These are phyloP conservation scores for Neohortaea acidophila DNA, from an alignment of 495 filamentous ascomycete genomes.

Conservation along the genomic window DNA sequence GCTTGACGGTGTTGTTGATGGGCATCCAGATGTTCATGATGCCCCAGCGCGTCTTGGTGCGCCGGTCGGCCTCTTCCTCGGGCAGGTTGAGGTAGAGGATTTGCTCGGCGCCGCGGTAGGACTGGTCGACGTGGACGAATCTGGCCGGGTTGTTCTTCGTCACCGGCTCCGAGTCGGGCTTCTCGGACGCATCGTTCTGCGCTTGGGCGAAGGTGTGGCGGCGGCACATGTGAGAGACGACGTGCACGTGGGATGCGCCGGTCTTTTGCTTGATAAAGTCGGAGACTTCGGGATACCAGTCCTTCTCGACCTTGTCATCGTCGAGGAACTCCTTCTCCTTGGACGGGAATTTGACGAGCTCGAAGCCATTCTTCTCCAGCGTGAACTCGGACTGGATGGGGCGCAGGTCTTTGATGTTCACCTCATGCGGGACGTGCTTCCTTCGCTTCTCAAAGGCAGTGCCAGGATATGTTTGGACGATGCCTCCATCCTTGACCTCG, in stretches of 20 bases:
- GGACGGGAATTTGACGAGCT: neutral
- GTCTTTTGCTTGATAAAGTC: slow-evolving; percentile 6
- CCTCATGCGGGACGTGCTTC: neutral
- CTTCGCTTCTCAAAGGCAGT: slow-evolving; percentile 1
- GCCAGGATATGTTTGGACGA: neutral
- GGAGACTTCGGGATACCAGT: neutral
- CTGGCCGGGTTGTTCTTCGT: neutral
- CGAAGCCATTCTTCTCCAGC: slow-evolving; percentile 1
- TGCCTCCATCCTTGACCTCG: slow-evolving; percentile 1
- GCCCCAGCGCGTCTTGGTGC: slow-evolving; percentile 3
- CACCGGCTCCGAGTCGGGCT: neutral
- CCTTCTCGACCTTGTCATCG: neutral
- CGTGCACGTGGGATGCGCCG: slow-evolving; percentile 2
- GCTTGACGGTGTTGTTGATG: neutral
- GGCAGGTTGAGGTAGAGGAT: slow-evolving; percentile 3
- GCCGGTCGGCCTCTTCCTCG: slow-evolving; percentile 2
- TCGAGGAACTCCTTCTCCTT: slow-evolving; percentile 4
- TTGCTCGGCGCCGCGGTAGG: slow-evolving; percentile 4
- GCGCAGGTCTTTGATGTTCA: slow-evolving; percentile 1
- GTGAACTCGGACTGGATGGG: neutral
- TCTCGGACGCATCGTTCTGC: neutral
- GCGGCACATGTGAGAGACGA: slow-evolving; percentile 6
- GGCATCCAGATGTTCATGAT: slow-evolving; percentile 9
- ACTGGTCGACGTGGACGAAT: slow-evolving; percentile 6
- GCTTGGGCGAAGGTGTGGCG: neutral